phyloP scores from a whole-genome alignment of 1,284 basidiomycete species.

The Rhodotorula sp. region DNA sequence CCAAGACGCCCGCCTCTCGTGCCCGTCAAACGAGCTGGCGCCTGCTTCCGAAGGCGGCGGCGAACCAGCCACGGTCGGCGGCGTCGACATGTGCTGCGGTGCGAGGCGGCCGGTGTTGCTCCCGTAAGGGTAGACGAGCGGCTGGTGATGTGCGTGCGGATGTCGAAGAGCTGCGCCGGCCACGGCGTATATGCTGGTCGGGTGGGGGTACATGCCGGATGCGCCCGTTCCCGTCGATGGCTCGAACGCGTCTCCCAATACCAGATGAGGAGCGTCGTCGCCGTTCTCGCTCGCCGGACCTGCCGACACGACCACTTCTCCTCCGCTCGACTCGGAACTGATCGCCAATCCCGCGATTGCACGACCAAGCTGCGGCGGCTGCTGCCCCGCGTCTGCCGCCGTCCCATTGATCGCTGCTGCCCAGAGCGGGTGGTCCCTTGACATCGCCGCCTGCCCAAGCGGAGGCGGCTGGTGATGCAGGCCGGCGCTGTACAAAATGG shows the following conservation, averaged over 20 bases:
- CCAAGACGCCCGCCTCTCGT: not conserved
- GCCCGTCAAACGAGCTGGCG: not conserved
- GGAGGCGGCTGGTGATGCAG: conserved; percentile 11
- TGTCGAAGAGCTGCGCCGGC: too few species aligned
- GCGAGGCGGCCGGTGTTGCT: not conserved
- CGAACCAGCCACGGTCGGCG: not conserved
- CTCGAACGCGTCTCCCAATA: too few species aligned
- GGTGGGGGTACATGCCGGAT: too few species aligned
- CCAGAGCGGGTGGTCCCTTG: conserved; percentile 15
- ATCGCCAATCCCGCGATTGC: not conserved
- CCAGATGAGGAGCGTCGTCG: not conserved
- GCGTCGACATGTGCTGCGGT: not conserved
- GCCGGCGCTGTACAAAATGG: not conserved
- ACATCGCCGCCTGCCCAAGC: not conserved
- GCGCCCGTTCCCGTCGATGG: too few species aligned
- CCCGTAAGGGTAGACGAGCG: too few species aligned
- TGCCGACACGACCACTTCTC: too few species aligned
- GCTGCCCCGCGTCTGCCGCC: not conserved
- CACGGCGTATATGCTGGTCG: too few species aligned
- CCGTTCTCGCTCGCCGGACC: not conserved
- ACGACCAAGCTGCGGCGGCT: not conserved
- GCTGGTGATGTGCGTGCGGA: too few species aligned
- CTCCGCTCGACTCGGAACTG: too few species aligned
- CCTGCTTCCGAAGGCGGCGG: not conserved
- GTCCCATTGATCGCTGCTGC: conserved; percentile 10